Conservation (phyloP, 306 rosid species). For the Prunus mira region DNA sequence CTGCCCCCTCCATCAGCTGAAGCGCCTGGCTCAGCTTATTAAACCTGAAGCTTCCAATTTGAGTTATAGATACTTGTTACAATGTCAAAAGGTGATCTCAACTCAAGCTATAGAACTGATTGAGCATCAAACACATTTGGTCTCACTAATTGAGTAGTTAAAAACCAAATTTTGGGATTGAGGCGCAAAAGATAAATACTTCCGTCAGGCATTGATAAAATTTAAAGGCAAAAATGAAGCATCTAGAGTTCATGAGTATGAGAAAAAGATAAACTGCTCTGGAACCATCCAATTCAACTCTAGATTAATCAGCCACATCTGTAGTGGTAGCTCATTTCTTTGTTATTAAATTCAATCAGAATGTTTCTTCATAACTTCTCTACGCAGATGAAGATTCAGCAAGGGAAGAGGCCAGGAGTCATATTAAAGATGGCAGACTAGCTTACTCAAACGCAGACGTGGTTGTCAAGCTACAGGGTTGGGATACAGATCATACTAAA, state of each 20-base stretch:
- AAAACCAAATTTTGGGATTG: not conserved
- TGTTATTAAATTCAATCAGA: not conserved
- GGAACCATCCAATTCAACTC: not conserved
- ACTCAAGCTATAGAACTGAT: not conserved
- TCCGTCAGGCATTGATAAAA: not conserved
- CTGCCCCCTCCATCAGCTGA: too few relatives aligned
- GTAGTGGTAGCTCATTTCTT: not conserved
- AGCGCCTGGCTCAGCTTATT: not conserved
- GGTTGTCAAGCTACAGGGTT: constrained; percentile 80
- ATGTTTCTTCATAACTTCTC: not conserved
- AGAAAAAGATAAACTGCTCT: not conserved
- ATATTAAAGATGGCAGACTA: constrained; percentile 46
- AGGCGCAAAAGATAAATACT: not conserved
- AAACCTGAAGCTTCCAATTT: not conserved
- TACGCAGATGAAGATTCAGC: constrained; percentile 84
- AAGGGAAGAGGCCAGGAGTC: constrained; percentile 69
- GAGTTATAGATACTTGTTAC: not conserved
- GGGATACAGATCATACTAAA: constrained; percentile 74
- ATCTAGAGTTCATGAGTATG: not conserved
- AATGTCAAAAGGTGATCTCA: not conserved
- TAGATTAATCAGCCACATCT: not conserved
- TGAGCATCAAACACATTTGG: not conserved
- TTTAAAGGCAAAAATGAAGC: not conserved
- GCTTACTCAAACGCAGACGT: constrained; percentile 79
- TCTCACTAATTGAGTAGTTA: not conserved